These are phyloP conservation scores for Cyberlindnera amylophila DNA, from an alignment of 805 yeast genomes.

Conservation along the genomic window DNA sequence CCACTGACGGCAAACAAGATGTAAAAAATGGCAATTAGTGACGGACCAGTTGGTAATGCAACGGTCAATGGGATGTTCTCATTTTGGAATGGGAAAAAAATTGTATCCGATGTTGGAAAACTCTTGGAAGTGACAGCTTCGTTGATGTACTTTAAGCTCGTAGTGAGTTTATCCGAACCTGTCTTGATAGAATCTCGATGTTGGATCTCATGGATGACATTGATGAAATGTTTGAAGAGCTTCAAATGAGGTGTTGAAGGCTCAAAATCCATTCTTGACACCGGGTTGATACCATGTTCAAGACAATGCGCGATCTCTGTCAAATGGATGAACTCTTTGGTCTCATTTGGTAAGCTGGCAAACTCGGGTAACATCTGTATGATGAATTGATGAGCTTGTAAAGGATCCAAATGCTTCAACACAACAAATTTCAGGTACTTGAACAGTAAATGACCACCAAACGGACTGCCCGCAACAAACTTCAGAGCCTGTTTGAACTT, in stretches of 20 bases:
- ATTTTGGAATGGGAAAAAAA: neutral
- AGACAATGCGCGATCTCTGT: conserved; percentile 14
- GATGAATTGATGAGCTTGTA: conserved; percentile 13
- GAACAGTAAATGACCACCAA: conserved; percentile 5
- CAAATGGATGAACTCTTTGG: conserved; percentile 8
- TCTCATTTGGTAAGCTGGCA: conserved; percentile 1
- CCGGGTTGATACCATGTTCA: conserved; percentile 11
- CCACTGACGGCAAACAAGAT: conserved; percentile 13
- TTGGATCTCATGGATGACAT: conserved; percentile 5
- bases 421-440: conserved; percentile 9
- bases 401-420: conserved; percentile 10
- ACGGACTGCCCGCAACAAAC: neutral
- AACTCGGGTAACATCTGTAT: neutral
- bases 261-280: conserved; percentile 1
- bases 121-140: neutral
- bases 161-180: neutral
- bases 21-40: neutral
- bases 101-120: neutral
- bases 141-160: conserved; percentile 1
- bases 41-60: neutral
- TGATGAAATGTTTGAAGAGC: conserved; percentile 1
- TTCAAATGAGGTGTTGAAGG: neutral
- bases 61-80: neutral
- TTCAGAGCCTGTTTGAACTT: conserved; percentile 13
- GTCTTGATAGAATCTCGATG: neutral